Base-by-base conservation (phyloP, 169 alveolate genomes). In the Plasmodium falciparum region DNA sequence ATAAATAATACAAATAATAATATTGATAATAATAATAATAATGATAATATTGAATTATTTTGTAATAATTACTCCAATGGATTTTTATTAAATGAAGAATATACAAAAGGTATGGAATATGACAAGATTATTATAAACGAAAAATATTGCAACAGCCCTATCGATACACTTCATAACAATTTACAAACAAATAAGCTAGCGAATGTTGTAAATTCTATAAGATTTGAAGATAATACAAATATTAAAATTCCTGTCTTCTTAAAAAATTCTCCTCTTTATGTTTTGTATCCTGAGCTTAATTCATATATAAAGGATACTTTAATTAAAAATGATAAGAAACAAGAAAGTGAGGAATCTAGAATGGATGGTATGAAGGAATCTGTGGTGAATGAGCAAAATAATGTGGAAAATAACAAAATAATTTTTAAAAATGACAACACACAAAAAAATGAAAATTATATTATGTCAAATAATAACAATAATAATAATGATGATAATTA, bases 221-320 rank as follows among this genome's bases (percentile, higher is more conserved):
- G 63, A 9, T 78, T 78, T 52, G 74, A 78, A 24, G 89, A 78
- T 2, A 78, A 67, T 29, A 33, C 78, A 2, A 78, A 58, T 49
- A 52, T 78, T 5, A 78, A 50, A 24, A 78, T 78, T 26, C 89
- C 89, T 3, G 17, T 71, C 7, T 65, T 59, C 54, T 50, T 78
- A 45, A 78, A 59, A 59, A 17, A 9, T 22, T 78, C 89, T 24
- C 89, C 89, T 43, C 39, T 65, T 2, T 47, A 65, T 66, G 70
- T 78, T 54, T 61, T 78, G 12, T 78, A 78, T 12, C 89, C 89
- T 8, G 89, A 78, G 45, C 20, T 78, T 33, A 33, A 11, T n/a
- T 33, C 45, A 33, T 33, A 33, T 33, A 0, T 33, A 33, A 33
- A 33, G 7, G 2, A 33, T 5, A 33, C 8, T 0, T 33, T 33